Evolutionary conservation across 2,329 filamentous ascomycete genomes (phyloP), one percentile per base, ranked within the genome.

Genomic region (Albophoma yamanashiensis): DNA sequence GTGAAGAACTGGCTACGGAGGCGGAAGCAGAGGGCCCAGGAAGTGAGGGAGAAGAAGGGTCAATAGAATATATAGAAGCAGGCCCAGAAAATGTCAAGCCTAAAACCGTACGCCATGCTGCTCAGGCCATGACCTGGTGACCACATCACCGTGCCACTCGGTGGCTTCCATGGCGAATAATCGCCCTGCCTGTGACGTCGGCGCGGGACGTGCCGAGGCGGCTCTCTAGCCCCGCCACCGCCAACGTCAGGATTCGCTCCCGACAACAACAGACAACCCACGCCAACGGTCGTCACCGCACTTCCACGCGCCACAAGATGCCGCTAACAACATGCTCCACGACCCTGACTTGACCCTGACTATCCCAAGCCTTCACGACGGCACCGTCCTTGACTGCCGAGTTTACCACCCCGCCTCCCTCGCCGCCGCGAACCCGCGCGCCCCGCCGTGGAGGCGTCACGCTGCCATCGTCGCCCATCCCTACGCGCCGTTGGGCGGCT

Each of bases 401-500:
- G 75, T 97, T 62, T 95, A 94, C 73, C 87, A 94, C 66, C 88
- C 89, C 1, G 66, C 70, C 1, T 79, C 78, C 39, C 70, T 82
- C 47, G 69, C 70, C 2, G 66, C 71, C 56, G 70, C 57, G 58
- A 71, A 67, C 27, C 64, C 67, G 8, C 63, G 60, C 47, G 67
- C 73, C 15, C 69, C 70, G 38, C 66, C 71, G 57, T 83, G 81
- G 81, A 69, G 65, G 50, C 75, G 74, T 56, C 75, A 84, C 64
- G 79, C 78, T 20, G 82, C 81, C 55, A 78, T 96, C 4, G 76
- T 97, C 45, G 92, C 92, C 15, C 94, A 97, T 72, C 93, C 94
- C 0, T 97, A 97, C 70, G 91, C 91, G 40, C 87, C 91, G 0
- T 77, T 97, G 58, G 94, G 94, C 5, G 94, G 93, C 6, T 86